A percentile compares a stretch with the other conserved stretches of the same genome.
These are phyloP conservation scores for Neoarthrinium moseri DNA, from an alignment of 2,329 filamentous ascomycete genomes.

Conservation along the genomic window DNA sequence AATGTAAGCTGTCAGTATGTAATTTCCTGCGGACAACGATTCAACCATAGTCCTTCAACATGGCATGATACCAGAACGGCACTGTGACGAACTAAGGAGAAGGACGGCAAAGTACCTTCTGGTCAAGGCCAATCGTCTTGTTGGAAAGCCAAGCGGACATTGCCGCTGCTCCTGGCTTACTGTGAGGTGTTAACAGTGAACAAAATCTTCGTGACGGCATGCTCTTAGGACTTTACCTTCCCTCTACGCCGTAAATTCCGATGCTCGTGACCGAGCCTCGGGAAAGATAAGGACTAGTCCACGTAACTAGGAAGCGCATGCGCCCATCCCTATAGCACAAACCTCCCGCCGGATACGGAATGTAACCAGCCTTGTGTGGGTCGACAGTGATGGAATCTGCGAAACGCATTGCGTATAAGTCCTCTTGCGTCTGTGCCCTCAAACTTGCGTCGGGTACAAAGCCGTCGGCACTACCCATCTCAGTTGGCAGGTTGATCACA, in stretches of 20 bases:
- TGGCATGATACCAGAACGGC: too few species aligned
- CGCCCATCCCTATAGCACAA: slow-evolving; percentile 42
- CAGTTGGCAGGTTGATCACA: slow-evolving; percentile 23
- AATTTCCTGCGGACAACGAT: too few species aligned
- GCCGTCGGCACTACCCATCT: slow-evolving; percentile 23
- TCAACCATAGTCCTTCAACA: too few species aligned
- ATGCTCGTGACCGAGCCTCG: slow-evolving; percentile 37
- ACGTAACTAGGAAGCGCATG: slow-evolving; percentile 42
- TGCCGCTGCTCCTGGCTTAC: slow-evolving; percentile 44
- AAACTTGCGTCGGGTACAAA: slow-evolving; percentile 35
- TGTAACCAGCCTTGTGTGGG: slow-evolving; percentile 46
- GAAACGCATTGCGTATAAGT: slow-evolving; percentile 35
- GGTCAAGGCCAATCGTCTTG: slow-evolving; percentile 38
- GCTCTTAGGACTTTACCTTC: slow-evolving; percentile 26
- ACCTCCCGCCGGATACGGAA: slow-evolving; percentile 43
- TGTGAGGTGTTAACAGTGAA: slow-evolving; percentile 11
- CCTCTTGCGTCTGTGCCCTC: slow-evolving; percentile 33
- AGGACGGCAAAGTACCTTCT: slow-evolving; percentile 10
- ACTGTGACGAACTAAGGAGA: too few species aligned
- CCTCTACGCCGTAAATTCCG: slow-evolving; percentile 43
- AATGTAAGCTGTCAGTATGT: not conserved
- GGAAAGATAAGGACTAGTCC: slow-evolving; percentile 39
- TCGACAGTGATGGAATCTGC: slow-evolving; percentile 47
- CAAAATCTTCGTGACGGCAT: not conserved
- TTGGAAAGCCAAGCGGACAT: slow-evolving; percentile 44